Base-by-base conservation (phyloP, 306 rosid genomes). In the Cucurbita ficifolia region DNA sequence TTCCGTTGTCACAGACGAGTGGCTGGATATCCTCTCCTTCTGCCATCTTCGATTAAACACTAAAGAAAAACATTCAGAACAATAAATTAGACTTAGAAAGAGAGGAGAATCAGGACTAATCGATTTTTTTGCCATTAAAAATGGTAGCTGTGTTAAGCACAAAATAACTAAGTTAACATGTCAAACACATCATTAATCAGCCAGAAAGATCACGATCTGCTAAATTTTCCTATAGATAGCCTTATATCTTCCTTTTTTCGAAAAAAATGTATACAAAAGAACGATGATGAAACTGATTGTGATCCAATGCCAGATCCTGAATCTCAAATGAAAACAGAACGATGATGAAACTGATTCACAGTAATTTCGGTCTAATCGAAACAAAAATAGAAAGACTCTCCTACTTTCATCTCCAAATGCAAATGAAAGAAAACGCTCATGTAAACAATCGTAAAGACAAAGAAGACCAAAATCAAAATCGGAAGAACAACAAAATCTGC, bases 21-120 rank as follows among this genome's bases (percentile, higher is more conserved):
- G 33, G 33, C 33, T 29, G 33, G 33, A 29, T 29, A 29, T 29
- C 33, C 33, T 29, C 33, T 29, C 33, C 33, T 29, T 29, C 33
- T 29, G 97, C 91, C 97, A 91, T 91, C 79, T 76, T 83, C 58
- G 81, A 46, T 65, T 62, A 85, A 81, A 57, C 60, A 52, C 81
- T 79, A 77, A 11, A 70, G 64, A 79, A 67, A 19, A 54, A 72
- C 45, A 53, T 62, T 48, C 12, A 73, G 36, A 51, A n/a, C 53
- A 49, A n/a, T 33, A 56, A 29, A 67, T 55, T 38, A 17, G 38
- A 19, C 35, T 53, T 72, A 78, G 9, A 56, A 35, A 33, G 4
- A 60, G 48, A 70, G 24, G 50, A 40, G 52, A n/a, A 29, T 38
- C 50, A 50, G 42, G 48, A 59, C 42, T 12, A 2, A n/a, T 5